phyloP scores from a whole-genome alignment of 768 basidiomycete genomes.

The Erythrobasidium yunnanense region DNA sequence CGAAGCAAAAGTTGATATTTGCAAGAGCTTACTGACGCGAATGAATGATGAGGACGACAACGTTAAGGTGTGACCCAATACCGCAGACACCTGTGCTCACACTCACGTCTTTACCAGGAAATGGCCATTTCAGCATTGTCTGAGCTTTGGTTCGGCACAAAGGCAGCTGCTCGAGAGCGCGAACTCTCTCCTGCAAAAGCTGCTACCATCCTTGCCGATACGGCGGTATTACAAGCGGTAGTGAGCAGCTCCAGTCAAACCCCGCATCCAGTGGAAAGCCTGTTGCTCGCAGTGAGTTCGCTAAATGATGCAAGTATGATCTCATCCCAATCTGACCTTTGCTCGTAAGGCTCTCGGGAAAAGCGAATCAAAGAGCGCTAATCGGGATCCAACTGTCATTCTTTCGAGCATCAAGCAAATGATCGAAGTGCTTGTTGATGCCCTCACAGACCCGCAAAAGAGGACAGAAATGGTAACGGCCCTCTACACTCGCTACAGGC shows the following conservation, averaged over 20 bases:
- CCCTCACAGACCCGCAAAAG: conserved; percentile 70
- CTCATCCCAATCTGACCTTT: too few relatives aligned
- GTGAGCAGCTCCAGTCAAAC: conserved; percentile 54
- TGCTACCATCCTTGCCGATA: not conserved
- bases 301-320: too few relatives aligned
- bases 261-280: not conserved
- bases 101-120: conserved; percentile 50
- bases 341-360: not conserved
- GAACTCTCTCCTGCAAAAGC: not conserved
- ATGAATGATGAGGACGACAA: conserved; percentile 88
- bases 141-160: too few relatives aligned
- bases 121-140: conserved; percentile 77
- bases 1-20: conserved; percentile 63
- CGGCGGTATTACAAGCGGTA: conserved; percentile 65
- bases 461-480: conserved; percentile 62
- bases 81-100: too few relatives aligned
- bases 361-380: not conserved
- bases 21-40: conserved; percentile 65
- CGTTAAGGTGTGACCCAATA: conserved; percentile 69
- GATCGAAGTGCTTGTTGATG: conserved; percentile 74
- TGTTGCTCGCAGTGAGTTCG: too few relatives aligned
- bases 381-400: not conserved
- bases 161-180: not conserved
- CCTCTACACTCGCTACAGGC: not conserved
- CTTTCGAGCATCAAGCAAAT: conserved; percentile 49